These are phyloP conservation scores for Lactarius evosmus DNA, from an alignment of 768 basidiomycete genomes.

Conservation along the genomic window DNA sequence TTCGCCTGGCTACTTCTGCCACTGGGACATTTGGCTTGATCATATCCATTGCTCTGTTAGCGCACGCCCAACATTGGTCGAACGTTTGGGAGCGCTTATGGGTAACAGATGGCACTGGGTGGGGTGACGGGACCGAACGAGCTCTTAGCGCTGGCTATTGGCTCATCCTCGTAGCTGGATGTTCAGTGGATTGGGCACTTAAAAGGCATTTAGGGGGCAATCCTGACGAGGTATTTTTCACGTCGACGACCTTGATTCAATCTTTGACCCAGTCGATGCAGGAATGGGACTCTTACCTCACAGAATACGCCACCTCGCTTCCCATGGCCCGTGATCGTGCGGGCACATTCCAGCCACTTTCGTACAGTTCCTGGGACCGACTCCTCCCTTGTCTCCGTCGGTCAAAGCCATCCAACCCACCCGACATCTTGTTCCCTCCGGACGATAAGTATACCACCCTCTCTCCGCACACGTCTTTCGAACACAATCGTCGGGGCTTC, in stretches of 20 bases:
- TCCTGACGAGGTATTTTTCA: slow-evolving; percentile 55
- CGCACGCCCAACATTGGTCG: slow-evolving; percentile 51
- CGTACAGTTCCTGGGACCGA: slow-evolving; percentile 49
- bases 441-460: slow-evolving; percentile 13
- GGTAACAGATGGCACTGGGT: slow-evolving; percentile 44
- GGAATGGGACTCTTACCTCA: slow-evolving; percentile 71
- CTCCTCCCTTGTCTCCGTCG: slow-evolving; percentile 36
- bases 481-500: slow-evolving; percentile 2
- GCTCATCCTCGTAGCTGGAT: slow-evolving; percentile 48
- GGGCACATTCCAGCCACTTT: slow-evolving; percentile 54
- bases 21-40: slow-evolving; percentile 57
- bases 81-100: slow-evolving; percentile 63
- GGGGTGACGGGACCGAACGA: slow-evolving; percentile 56
- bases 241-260: not conserved
- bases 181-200: slow-evolving; percentile 54
- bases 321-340: slow-evolving; percentile 48
- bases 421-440: slow-evolving; percentile 9
- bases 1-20: slow-evolving; percentile 52
- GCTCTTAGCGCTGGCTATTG: slow-evolving; percentile 57
- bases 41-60: slow-evolving; percentile 52
- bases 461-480: slow-evolving; percentile 13
- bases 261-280: slow-evolving; percentile 29
- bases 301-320: slow-evolving; percentile 52
- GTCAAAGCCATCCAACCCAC: slow-evolving; percentile 15
- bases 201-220: slow-evolving; percentile 56